Conservation (phyloP, 495 filamentous ascomycete species). For the Glutinoglossum americanum region DNA sequence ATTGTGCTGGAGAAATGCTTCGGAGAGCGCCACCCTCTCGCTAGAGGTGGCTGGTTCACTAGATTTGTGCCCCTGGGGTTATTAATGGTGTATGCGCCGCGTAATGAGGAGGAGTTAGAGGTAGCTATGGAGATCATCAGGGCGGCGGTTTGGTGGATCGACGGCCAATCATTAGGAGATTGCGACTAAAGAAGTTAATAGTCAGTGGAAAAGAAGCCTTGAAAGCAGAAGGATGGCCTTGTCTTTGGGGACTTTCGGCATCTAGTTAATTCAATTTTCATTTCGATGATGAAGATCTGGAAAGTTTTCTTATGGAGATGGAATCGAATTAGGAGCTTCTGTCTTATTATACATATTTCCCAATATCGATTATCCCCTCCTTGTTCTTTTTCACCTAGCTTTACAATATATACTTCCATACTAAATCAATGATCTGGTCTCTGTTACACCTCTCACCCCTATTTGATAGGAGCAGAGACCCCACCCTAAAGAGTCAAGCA, state of each 20-base stretch:
- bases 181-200: background rate
- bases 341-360: background rate
- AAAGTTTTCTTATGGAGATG: background rate
- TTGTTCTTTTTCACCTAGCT: background rate
- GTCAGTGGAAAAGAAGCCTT: background rate
- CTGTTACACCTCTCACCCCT: background rate
- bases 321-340: background rate
- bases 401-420: background rate
- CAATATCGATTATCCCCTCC: background rate
- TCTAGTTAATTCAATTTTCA: too few species aligned
- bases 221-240: too few species aligned
- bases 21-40: conserved; percentile 72
- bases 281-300: too few species aligned
- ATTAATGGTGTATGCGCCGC: conserved; percentile 68
- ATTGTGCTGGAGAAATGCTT: conserved; percentile 59
- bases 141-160: conserved; percentile 48
- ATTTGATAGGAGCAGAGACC: too few species aligned
- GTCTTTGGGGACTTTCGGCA: too few species aligned
- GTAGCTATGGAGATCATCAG: conserved; percentile 48
- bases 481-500: too few species aligned
- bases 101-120: conserved; percentile 41
- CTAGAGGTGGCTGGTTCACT: conserved; percentile 32
- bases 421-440: background rate
- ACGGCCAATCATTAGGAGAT: conserved; percentile 11
- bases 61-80: conserved; percentile 44